Evolutionary conservation across 768 basidiomycete genomes (phyloP), one percentile per base, ranked within the genome.

Genomic region (Pulveroboletus sp.): DNA sequence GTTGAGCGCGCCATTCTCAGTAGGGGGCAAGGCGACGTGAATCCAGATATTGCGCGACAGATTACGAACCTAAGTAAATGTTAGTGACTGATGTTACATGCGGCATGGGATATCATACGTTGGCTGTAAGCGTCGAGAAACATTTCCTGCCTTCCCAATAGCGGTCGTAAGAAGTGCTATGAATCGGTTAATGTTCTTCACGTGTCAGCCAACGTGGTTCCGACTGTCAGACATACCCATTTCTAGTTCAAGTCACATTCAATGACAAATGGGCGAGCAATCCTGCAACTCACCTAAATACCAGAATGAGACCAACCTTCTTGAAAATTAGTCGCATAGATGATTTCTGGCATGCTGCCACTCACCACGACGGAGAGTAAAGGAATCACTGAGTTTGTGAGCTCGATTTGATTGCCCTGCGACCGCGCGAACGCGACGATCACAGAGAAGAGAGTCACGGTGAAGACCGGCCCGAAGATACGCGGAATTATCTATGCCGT

Each of bases 141-240:
- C 83, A 80, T 66, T 89, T 95, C 55, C 94, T 76, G 40, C 93
- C 94, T 72, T 94, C 92, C 77, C 84, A 90, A 59, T 84, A 91
- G 29, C 89, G 83, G 58, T 92, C 88, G 57, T 91, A 93, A 8
- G 88, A 90, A 20, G 88, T 91, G 43, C 85, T 90, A 48, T 55
- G 45, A 53, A 23, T 16, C 38, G 16, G 13, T 52, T 29, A 51
- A 24, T 9, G 17, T 14, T 37, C 35, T 19, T 35, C 34, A 33
- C 5, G 24, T 40, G 11, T 44, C 23, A n/a, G 19, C 35, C 44
- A 29, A 23, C 10, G 25, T 2, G 5, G 12, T 19, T 41, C 17
- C 8, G 19, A n/a, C 21, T 37, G n/a, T 31, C 11, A 29, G 37
- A 59, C 78, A 31, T 64, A 84, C 87, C 84, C 72, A 56, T 90